These are phyloP conservation scores for Misopates orontium DNA, from an alignment of 257 asterid species.

Conservation along the genomic window DNA sequence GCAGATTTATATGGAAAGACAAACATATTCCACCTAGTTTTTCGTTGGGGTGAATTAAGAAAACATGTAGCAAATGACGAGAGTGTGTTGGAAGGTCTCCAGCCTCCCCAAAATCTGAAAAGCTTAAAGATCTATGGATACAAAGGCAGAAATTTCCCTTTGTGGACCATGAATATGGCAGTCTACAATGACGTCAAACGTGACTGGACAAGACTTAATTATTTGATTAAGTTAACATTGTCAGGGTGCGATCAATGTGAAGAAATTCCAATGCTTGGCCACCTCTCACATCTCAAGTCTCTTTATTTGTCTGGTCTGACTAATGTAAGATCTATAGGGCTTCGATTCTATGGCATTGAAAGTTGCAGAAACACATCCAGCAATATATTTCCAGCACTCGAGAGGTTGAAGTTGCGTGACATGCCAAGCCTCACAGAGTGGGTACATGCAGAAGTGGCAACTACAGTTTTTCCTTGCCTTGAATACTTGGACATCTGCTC, in stretches of 20 bases:
- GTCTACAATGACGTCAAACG: background rate
- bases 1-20: conserved; percentile 24
- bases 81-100: conserved; percentile 35
- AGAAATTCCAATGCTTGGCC: conserved; percentile 31
- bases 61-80: background rate
- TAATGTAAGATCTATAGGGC: background rate
- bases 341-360: background rate
- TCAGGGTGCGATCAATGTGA: background rate
- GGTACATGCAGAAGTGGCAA: conserved; percentile 14
- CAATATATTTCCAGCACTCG: conserved; percentile 26
- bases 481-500: background rate
- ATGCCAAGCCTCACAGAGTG: conserved; percentile 32
- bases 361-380: too few relatives aligned
- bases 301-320: background rate
- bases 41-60: background rate
- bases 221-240: background rate
- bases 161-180: conserved; percentile 29
- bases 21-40: background rate
- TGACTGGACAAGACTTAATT: background rate
- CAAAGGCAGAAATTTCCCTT: conserved; percentile 27
- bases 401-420: background rate
- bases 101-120: conserved; percentile 31
- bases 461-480: background rate
- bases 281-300: conserved; percentile 21
- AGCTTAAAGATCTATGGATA: conserved; percentile 1